Percentiles rank a stretch among this genome's conserved stretches.
Evolutionary conservation across 2,329 filamentous ascomycete species (phyloP).

Genomic region (Phoma sp.): DNA sequence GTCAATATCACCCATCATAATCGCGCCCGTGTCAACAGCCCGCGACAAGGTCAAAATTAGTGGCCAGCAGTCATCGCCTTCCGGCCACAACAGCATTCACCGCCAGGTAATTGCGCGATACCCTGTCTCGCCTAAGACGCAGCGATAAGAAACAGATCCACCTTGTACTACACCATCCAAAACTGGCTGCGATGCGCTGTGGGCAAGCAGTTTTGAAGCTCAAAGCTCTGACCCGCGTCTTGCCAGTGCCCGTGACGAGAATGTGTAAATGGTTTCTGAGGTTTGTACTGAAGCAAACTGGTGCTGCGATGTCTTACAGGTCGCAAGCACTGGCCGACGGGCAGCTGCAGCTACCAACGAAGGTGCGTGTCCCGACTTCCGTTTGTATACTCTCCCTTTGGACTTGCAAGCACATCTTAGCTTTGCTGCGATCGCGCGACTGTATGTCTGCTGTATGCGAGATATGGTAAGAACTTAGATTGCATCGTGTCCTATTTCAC

Average conservation of each 20-base stretch:
- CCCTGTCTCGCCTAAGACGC: conserved; percentile 18
- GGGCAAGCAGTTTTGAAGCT: conserved; percentile 7
- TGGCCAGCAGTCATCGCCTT: conserved; percentile 33
- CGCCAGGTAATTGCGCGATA: conserved; percentile 30
- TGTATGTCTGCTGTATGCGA: background rate
- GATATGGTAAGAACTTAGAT: background rate
- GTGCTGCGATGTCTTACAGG: conserved; percentile 12
- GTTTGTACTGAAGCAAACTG: conserved; percentile 6
- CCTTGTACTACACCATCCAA: conserved; percentile 15
- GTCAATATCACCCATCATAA: conserved; percentile 42
- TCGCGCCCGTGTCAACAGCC: conserved; percentile 39
- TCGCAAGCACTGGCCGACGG: conserved; percentile 16
- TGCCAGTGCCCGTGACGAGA: conserved; percentile 26
- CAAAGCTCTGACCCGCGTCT: conserved; percentile 6
- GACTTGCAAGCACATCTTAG: conserved; percentile 9
- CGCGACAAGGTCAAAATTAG: conserved; percentile 30
- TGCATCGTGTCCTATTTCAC: background rate
- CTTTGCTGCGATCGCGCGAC: background rate
- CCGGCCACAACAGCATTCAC: conserved; percentile 28
- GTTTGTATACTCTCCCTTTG: conserved; percentile 27
- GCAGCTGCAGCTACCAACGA: conserved; percentile 16
- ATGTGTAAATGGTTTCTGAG: conserved; percentile 6
- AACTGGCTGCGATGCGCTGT: conserved; percentile 3
- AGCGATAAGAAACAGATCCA: conserved; percentile 15
- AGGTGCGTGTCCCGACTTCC: conserved; percentile 38